These are phyloP conservation scores for Lachancea meyersii DNA, from an alignment of 805 yeast genomes.

Conservation along the genomic window DNA sequence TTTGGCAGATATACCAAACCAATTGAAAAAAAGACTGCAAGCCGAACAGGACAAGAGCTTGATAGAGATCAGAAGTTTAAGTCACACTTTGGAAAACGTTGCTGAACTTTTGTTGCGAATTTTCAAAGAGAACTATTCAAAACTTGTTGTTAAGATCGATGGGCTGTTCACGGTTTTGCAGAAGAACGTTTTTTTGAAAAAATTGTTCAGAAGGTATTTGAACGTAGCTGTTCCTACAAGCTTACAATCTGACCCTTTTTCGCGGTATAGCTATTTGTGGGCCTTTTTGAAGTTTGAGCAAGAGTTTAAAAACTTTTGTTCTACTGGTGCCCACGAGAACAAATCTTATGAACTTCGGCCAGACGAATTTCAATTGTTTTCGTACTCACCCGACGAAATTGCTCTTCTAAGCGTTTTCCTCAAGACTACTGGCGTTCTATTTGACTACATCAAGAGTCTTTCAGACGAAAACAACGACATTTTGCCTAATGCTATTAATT, in stretches of 20 bases:
- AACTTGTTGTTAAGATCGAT: background rate
- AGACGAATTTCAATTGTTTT: background rate
- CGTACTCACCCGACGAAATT: background rate
- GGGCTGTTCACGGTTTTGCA: background rate
- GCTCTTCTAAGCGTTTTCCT: background rate
- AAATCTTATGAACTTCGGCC: background rate
- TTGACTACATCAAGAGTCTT: background rate
- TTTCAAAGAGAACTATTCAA: background rate
- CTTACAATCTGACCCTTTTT: background rate
- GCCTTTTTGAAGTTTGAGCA: background rate
- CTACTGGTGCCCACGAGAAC: background rate
- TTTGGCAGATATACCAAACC: constrained; percentile 3
- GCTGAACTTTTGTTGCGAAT: constrained; percentile 2
- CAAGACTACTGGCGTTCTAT: background rate
- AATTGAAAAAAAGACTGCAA: constrained; percentile 5
- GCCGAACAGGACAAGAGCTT: background rate
- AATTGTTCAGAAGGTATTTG: background rate
- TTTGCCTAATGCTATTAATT: constrained; percentile 4
- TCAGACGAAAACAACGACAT: background rate
- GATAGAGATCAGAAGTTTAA: constrained; percentile 2
- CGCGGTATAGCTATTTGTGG: background rate
- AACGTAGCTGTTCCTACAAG: background rate
- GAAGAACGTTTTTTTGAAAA: background rate
- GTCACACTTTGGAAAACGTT: constrained; percentile 7
- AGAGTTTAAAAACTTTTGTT: background rate